Conservation (phyloP, 1,284 basidiomycete species). For the Mycena citricolor region DNA sequence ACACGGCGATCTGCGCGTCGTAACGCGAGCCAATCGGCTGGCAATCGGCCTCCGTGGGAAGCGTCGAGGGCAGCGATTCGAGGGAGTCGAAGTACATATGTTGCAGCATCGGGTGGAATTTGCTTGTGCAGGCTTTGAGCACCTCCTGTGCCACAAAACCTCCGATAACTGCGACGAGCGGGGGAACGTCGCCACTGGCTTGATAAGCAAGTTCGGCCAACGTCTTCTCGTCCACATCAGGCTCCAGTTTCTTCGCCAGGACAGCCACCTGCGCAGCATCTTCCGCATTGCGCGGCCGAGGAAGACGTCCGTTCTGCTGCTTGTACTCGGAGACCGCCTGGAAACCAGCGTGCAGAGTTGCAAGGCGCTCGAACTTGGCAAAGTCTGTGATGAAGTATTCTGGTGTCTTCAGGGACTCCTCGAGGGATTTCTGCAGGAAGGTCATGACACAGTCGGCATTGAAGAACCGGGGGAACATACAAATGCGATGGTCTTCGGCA, state of each 20-base stretch:
- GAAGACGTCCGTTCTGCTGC: conserved; percentile 68
- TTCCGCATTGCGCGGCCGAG: conserved; percentile 79
- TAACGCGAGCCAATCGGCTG: conserved; percentile 85
- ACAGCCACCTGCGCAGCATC: conserved; percentile 78
- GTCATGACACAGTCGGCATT: conserved; percentile 1
- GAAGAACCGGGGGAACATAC: conserved; percentile 63
- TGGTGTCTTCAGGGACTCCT: conserved; percentile 81
- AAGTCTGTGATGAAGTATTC: conserved; percentile 97
- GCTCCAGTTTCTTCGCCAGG: conserved; percentile 78
- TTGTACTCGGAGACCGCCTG: conserved; percentile 89
- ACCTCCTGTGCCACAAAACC: conserved; percentile 99
- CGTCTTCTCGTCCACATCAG: conserved; percentile 79
- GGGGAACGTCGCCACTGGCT: conserved; percentile 90
- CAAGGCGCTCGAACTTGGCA: conserved; percentile 94
- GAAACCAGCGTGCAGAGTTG: conserved; percentile 91
- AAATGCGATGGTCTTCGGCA: conserved; percentile 95
- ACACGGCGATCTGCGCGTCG: conserved; percentile 95
- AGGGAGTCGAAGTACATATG: conserved; percentile 97
- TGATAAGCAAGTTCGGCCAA: conserved; percentile 90
- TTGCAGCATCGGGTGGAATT: conserved; percentile 97
- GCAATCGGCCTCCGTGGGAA: conserved; percentile 85
- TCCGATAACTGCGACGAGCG: conserved; percentile 92
- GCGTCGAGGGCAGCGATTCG: conserved; percentile 80
- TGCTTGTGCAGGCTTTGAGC: conserved; percentile 95
- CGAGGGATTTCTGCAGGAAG: conserved; percentile 79